phyloP scores from a whole-genome alignment of 257 asterid species.

The Salvia miltiorrhiza region DNA sequence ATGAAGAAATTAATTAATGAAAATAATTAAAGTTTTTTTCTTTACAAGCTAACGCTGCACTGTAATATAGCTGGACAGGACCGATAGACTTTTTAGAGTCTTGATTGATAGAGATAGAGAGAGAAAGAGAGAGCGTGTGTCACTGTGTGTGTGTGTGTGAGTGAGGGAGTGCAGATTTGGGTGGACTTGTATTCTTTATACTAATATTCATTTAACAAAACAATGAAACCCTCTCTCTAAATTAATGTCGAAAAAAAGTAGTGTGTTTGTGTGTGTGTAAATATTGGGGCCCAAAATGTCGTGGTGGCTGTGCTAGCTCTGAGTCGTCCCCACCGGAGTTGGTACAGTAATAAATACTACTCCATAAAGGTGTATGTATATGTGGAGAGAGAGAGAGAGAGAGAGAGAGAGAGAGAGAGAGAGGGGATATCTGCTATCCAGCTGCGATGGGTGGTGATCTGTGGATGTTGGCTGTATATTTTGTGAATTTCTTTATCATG shows the following conservation, averaged over 20 bases:
- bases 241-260: conserved; percentile 13
- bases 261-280: not conserved
- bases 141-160: conserved; percentile 7
- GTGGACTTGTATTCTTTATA: conserved; percentile 12
- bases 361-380: not conserved
- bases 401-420: too few species aligned
- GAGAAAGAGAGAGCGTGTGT: conserved; percentile 2
- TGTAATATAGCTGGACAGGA: conserved; percentile 54
- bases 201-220: conserved; percentile 12
- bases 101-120: conserved; percentile 21
- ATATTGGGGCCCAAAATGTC: conserved; percentile 22
- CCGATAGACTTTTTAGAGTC: conserved; percentile 16
- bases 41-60: conserved; percentile 48
- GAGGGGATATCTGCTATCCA: conserved; percentile 15
- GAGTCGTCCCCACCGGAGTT: conserved; percentile 27
- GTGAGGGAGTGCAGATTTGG: conserved; percentile 10
- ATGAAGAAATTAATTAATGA: not conserved
- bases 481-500: not conserved
- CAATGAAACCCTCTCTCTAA: conserved; percentile 15
- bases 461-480: not conserved
- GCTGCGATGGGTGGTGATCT: conserved; percentile 9
- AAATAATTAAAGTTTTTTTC: too few species aligned
- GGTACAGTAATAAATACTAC: conserved; percentile 19
- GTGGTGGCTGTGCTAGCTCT: conserved; percentile 8
- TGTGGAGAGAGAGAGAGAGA: too few species aligned